Evolutionary conservation across 768 basidiomycete genomes (phyloP), one percentile per base, ranked within the genome.

Genomic region (Paxillus ammoniavirescens): DNA sequence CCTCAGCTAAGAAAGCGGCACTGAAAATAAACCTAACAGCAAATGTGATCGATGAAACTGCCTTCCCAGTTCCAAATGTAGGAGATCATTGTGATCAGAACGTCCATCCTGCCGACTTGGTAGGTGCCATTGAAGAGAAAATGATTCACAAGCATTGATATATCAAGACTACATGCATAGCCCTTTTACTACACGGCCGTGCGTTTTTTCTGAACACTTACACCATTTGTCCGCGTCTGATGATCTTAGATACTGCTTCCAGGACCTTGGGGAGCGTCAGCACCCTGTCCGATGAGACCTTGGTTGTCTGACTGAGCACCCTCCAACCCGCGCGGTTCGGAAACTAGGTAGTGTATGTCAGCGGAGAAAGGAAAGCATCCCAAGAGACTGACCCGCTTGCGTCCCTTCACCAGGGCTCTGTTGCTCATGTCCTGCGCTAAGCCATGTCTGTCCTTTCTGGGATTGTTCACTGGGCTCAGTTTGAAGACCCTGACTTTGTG

Each of bases 181-280:
- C 31, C 31, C 31, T 9, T 33, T 33, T 12, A 10, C 35, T 14
- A 35, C 12, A 14, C 12, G 12, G 4, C 35, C 12, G 12, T 35
- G 35, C 35, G 5, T 35, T 35, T 35, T 35, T 35, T 35, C 35
- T 13, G 12, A 12, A 35, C 13, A 14, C 6, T 18, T 13, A 21
- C 17, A 35, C 35, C 1, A 35, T 35, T 12, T 13, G 35, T 35
- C 13, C 10, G 2, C 10, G 35, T 13, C 35, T 14, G 10, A 35
- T 26, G 10, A 14, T 35, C 17, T 59, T 40, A 62, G 4, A 30
- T 42, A 5, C 18, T 44, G 33, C 47, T 51, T 35, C 47, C 55
- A 4, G 40, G 23, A 14, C 44, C 53, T 41, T 56, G 54, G 12
- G 58, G 47, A 9, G 49, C 47, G 8, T 54, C 53, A 1, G 50